Evolutionary conservation across 2,329 filamentous ascomycete genomes (phyloP).

Genomic region (Aschersonia sp.): DNA sequence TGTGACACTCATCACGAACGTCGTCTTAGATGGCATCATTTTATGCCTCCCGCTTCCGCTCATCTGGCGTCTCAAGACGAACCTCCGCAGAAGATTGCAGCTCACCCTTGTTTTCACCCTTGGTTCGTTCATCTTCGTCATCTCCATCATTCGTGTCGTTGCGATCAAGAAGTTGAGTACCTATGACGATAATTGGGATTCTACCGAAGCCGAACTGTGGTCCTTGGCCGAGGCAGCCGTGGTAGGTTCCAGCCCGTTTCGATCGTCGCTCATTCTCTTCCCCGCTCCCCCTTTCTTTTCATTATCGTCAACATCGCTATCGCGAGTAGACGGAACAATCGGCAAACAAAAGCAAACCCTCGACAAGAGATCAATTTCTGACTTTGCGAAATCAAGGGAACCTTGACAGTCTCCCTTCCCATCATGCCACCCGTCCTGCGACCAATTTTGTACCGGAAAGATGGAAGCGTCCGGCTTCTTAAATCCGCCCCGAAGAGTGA

Average conservation of each 20-base stretch:
- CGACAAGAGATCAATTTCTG: not conserved
- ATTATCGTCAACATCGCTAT: not conserved
- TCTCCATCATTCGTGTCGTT: not conserved
- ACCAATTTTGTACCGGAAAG: not conserved
- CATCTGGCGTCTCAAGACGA: not conserved
- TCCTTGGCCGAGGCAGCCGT: not conserved
- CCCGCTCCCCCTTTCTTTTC: not conserved
- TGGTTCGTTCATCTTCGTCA: not conserved
- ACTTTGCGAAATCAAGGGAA: not conserved
- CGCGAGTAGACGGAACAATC: too few relatives aligned
- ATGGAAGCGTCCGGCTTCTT: not conserved
- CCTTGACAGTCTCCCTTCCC: not conserved
- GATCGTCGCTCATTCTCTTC: not conserved
- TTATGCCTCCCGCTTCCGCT: not conserved
- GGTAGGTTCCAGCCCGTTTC: not conserved
- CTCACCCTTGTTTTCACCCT: not conserved
- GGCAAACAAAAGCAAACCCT: not conserved
- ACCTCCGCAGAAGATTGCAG: not conserved
- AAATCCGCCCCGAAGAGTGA: not conserved
- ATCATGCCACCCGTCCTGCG: not conserved
- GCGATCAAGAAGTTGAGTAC: not conserved
- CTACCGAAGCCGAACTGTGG: not conserved
- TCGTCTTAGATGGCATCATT: not conserved
- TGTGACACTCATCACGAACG: not conserved
- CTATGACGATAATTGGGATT: not conserved